Percentiles rank a stretch among this genome's conserved stretches.
Conservation (phyloP, 2,329 filamentous ascomycete genomes). For the Alternaria sp. region DNA sequence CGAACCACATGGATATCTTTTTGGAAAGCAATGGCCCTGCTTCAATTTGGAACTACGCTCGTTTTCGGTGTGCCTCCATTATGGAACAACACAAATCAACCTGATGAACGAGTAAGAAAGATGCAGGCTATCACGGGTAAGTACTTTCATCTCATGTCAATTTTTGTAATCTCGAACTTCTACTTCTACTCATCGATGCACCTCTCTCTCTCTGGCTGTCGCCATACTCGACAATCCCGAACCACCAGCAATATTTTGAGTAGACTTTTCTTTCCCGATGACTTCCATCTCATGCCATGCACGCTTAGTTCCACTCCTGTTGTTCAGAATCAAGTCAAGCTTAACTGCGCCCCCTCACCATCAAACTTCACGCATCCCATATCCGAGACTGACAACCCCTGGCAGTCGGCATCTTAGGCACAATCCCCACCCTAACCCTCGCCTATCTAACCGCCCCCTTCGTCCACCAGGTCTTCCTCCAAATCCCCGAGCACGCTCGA, state of each 20-base stretch:
- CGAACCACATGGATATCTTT: constrained; percentile 49
- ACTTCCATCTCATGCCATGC: neutral
- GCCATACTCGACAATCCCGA: neutral
- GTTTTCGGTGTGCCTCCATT: constrained; percentile 46
- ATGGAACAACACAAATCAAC: constrained; percentile 48
- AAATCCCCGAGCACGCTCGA: constrained; percentile 43
- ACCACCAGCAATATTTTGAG: neutral
- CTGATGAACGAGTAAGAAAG: constrained; percentile 39
- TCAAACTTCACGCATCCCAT: neutral
- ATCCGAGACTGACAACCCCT: neutral
- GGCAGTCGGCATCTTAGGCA: constrained; percentile 42
- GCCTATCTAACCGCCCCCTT: constrained; percentile 51
- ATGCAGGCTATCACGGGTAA: constrained; percentile 43
- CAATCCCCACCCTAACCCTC: constrained; percentile 45
- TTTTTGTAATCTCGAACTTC: too few species aligned
- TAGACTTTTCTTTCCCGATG: neutral
- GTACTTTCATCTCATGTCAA: constrained; percentile 1
- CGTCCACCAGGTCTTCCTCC: constrained; percentile 44
- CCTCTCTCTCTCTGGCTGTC: neutral
- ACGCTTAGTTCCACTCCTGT: neutral
- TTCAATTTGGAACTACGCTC: constrained; percentile 46
- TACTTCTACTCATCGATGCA: neutral
- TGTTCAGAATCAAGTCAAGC: neutral
- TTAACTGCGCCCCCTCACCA: accelerated
- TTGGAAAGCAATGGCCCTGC: constrained; percentile 49